phyloP scores from a whole-genome alignment of 1,284 basidiomycete species.

The Phlebopus sp. region DNA sequence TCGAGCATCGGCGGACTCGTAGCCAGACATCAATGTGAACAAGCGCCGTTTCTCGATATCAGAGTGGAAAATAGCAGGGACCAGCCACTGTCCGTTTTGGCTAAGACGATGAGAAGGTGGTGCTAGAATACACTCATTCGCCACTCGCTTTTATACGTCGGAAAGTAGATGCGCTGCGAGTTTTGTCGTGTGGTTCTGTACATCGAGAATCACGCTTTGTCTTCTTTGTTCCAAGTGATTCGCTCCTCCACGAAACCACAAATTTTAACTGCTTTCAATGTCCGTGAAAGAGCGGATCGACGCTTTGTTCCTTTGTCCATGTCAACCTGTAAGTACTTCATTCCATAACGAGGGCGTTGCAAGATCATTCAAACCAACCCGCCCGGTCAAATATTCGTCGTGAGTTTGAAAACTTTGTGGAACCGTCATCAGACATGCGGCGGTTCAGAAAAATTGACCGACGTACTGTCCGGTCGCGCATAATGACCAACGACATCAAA shows the following conservation, averaged over 20 bases:
- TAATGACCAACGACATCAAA: constrained; percentile 72
- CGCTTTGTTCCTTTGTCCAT: background rate
- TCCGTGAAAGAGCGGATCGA: background rate
- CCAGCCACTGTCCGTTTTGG: constrained; percentile 11
- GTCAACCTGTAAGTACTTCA: no score
- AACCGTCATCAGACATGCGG: background rate
- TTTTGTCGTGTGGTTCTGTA: constrained; percentile 2
- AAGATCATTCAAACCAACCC: no score
- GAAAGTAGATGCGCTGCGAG: constrained; percentile 17
- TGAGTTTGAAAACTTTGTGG: constrained; percentile 28
- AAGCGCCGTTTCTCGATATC: background rate
- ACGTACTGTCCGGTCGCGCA: constrained; percentile 58
- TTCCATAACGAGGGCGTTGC: no score
- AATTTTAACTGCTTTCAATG: background rate
- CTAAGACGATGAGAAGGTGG: background rate
- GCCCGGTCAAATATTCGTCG: constrained; percentile 2
- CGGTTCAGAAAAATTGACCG: background rate
- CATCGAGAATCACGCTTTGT: constrained; percentile 15
- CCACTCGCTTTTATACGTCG: constrained; percentile 25
- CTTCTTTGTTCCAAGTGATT: constrained; percentile 7
- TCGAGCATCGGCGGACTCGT: constrained; percentile 29
- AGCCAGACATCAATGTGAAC: constrained; percentile 17
- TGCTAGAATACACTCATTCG: constrained; percentile 2
- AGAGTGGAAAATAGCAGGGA: constrained; percentile 2
- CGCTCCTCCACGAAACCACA: background rate